Evolutionary conservation across 768 basidiomycete genomes (phyloP), one percentile per base, ranked within the genome.

Genomic region (Gloeostereum incarnatum): DNA sequence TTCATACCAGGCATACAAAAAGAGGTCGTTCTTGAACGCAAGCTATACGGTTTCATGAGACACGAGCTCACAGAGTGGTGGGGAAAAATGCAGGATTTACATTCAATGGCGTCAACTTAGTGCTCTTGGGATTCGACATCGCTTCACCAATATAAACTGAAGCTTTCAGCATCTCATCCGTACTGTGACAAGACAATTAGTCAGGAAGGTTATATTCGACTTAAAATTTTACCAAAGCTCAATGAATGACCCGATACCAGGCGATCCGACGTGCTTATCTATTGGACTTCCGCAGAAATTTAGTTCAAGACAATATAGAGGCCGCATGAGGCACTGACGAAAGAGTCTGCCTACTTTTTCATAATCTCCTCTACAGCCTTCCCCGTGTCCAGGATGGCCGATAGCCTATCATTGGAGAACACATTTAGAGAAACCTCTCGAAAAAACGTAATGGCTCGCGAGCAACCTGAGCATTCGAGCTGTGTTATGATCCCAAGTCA

Each of bases 1-100:
- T n/a, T n/a, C n/a, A n/a, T n/a, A n/a, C n/a, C n/a, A 86, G 8
- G 84, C 85, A 47, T 78, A 63, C 49, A 81, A 82, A 50, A 87
- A 87, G 0, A 83, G 81, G 3, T 80, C 67, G n/a, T n/a, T n/a
- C 20, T 65, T 63, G 34, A 70, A 71, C 8, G 73, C 69, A 32
- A 70, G 65, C 17, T 48, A 51, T 4, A 60, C 66, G 23, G 55
- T 55, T 20, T 56, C 55, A 8, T 57, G n/a, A n/a, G n/a, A n/a
- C n/a, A n/a, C n/a, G n/a, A n/a, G n/a, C n/a, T n/a, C n/a, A n/a
- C n/a, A n/a, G n/a, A n/a, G n/a, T n/a, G n/a, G n/a, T n/a, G n/a
- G n/a, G n/a, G n/a, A n/a, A n/a, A n/a, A n/a, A n/a, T n/a, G n/a
- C n/a, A n/a, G n/a, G n/a, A n/a, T n/a, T n/a, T n/a, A n/a, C n/a